Evolutionary conservation across 768 basidiomycete genomes (phyloP).

Genomic region (Pulveroboletus sp.): DNA sequence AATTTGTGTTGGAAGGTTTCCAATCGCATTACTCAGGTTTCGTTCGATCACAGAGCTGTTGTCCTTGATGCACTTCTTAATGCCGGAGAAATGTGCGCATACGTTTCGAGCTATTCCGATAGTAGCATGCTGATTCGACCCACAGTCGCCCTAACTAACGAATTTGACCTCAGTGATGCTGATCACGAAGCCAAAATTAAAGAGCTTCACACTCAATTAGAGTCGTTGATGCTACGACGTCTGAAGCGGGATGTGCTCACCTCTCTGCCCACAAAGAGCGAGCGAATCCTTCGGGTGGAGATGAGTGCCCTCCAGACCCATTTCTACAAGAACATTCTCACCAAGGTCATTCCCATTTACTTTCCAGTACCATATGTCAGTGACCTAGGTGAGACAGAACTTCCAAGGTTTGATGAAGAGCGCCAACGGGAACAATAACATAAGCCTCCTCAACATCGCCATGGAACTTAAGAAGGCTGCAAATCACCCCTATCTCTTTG

Average conservation of each 20-base stretch:
- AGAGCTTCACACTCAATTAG: constrained; percentile 89
- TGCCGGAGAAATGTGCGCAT: constrained; percentile 91
- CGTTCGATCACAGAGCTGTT: constrained; percentile 62
- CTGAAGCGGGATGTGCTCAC: constrained; percentile 96
- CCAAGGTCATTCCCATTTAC: constrained; percentile 52
- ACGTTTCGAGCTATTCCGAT: neutral
- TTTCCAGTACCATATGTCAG: neutral
- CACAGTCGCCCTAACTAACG: constrained; percentile 84
- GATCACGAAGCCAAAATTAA: constrained; percentile 96
- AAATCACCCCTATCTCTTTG: constrained; percentile 97
- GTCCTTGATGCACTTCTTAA: constrained; percentile 98
- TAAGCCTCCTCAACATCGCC: constrained; percentile 94
- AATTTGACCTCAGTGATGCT: constrained; percentile 90
- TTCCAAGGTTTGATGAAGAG: constrained; percentile 90
- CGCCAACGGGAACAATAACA: constrained; percentile 83
- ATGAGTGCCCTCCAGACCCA: constrained; percentile 96
- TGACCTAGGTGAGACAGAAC: constrained; percentile 50
- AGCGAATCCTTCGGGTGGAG: constrained; percentile 95
- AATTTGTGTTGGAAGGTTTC: constrained; percentile 3
- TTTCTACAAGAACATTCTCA: constrained; percentile 98
- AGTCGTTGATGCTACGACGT: constrained; percentile 89
- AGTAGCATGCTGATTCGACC: constrained; percentile 7
- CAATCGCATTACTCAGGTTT: constrained; percentile 6
- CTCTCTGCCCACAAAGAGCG: constrained; percentile 94
- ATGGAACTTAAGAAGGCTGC: constrained; percentile 99